Conservation (phyloP, 2,329 filamentous ascomycete species). For the Aspergillaceae sp. region DNA sequence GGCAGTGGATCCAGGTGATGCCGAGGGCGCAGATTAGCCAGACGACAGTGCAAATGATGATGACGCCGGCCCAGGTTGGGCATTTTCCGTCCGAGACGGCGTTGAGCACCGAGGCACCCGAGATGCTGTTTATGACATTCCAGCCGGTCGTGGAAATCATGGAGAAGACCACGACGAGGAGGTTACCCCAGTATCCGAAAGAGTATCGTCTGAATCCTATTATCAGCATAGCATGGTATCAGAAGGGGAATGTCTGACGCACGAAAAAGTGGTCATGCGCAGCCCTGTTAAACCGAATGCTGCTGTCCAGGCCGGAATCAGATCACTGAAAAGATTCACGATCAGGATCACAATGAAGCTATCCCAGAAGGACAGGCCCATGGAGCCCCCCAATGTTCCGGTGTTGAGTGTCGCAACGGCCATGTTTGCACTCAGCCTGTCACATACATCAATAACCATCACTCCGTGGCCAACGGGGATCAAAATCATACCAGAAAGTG, state of each 20-base stretch:
- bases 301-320: constrained; percentile 22
- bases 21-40: constrained; percentile 31
- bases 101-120: constrained; percentile 27
- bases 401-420: constrained; percentile 28
- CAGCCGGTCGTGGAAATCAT: constrained; percentile 32
- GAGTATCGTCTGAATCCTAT: constrained; percentile 21
- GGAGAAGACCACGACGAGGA: constrained; percentile 30
- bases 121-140: constrained; percentile 34
- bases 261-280: constrained; percentile 29
- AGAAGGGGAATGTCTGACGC: neutral
- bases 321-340: constrained; percentile 24
- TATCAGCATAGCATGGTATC: neutral
- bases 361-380: constrained; percentile 30
- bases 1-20: constrained; percentile 31
- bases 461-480: neutral
- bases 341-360: constrained; percentile 29
- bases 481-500: constrained; percentile 6
- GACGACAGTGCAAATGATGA: constrained; percentile 29
- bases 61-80: constrained; percentile 30
- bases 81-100: constrained; percentile 29
- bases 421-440: constrained; percentile 31
- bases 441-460: neutral
- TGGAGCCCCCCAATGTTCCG: constrained; percentile 22
- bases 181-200: constrained; percentile 32
- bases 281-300: constrained; percentile 28